Evolutionary conservation across 352 stramenopile genomes (phyloP), one percentile per base, ranked within the genome.

Genomic region (Globisporangium okanoganense): DNA sequence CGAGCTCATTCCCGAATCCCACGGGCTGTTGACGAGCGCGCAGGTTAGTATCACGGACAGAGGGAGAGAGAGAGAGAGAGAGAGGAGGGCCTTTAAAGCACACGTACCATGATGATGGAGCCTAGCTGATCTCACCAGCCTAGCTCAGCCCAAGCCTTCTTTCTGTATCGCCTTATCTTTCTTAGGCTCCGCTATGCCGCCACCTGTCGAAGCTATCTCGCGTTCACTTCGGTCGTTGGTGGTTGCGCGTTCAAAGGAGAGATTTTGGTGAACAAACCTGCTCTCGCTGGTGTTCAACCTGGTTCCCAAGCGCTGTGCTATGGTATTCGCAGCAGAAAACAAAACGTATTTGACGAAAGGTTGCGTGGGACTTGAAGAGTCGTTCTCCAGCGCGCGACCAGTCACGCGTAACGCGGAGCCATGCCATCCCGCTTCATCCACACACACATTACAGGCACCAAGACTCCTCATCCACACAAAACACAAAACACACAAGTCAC

Each of bases 1-100:
- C 88, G 2, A 92, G 87, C 61, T 94, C 83, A 62, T 75, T 85
- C 61, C 84, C 86, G 61, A 81, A 95, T 38, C 85, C 83, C 58
- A 93, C 89, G 56, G 83, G 83, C 85, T 94, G 40, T 22, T 16
- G 40, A 62, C 27, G 29, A 52, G n/a, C 48, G 41, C 8, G 12
- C 18, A 67, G 13, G 16, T 45, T 45, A 45, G 40, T 3, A 7
- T 7, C 16, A 33, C n/a, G n/a, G n/a, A n/a, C n/a, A n/a, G n/a
- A n/a, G n/a, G n/a, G n/a, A n/a, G n/a, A n/a, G n/a, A n/a, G n/a
- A n/a, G n/a, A n/a, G n/a, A n/a, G n/a, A n/a, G n/a, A n/a, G n/a
- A n/a, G n/a, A n/a, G n/a, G n/a, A n/a, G n/a, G n/a, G n/a, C n/a
- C n/a, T n/a, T n/a, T n/a, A n/a, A n/a, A n/a, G n/a, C n/a, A n/a